These are phyloP conservation scores for Penstemon eatonii DNA, from an alignment of 257 asterid species.

Conservation along the genomic window DNA sequence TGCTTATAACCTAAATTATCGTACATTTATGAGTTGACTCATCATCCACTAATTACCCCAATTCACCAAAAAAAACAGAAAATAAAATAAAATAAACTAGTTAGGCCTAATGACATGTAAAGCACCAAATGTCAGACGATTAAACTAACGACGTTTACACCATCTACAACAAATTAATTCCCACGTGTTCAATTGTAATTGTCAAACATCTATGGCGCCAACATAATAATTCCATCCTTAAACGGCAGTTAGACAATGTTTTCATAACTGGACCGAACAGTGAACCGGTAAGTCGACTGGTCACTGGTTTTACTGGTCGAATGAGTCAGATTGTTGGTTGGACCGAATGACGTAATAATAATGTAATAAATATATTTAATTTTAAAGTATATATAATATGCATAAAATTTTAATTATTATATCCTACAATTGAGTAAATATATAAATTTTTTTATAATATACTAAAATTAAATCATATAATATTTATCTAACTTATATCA, in stretches of 20 bases:
- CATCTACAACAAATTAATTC: constrained; percentile 24
- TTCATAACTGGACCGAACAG: no score
- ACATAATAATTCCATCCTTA: constrained; percentile 28
- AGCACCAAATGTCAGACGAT: constrained; percentile 43
- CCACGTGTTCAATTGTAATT: constrained; percentile 49
- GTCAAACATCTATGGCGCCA: constrained; percentile 71
- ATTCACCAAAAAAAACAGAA: constrained; percentile 5
- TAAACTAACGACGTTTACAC: constrained; percentile 26
- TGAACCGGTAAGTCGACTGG: no score
- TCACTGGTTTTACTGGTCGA: no score
- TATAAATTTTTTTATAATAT: no score
- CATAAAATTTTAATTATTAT: no score
- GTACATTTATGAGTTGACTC: constrained; percentile 42
- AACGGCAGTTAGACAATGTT: constrained; percentile 70
- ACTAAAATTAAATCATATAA: no score
- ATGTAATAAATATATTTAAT: no score
- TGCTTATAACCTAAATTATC: constrained; percentile 57
- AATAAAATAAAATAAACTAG: constrained; percentile 24
- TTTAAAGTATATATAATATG: no score
- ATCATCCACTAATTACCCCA: constrained; percentile 57
- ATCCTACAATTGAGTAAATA: no score
- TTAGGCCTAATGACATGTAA: constrained; percentile 84
- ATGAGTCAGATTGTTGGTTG: no score
- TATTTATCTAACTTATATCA: no score
- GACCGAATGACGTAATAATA: no score